Base-by-base conservation (phyloP, 2,329 filamentous ascomycete species). In the Verticillium klebahnii region DNA sequence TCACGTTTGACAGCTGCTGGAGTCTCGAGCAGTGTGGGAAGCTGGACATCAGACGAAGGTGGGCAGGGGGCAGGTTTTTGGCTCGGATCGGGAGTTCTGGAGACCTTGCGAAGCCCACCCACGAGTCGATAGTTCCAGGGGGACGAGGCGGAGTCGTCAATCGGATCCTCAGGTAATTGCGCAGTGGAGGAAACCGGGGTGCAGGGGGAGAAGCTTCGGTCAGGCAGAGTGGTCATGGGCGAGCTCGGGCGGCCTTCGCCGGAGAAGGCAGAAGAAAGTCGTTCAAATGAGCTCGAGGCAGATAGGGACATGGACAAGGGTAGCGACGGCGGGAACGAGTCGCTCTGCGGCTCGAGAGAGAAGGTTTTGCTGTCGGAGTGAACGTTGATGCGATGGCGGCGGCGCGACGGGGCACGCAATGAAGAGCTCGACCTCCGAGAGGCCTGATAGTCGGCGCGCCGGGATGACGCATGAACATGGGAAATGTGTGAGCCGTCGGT, bases 291-390 rank as follows among this genome's bases (percentile, higher is more conserved):
- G 69, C 77, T 80, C 56, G 80, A 76, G 23, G 78, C 77, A 19
- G 81, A 78, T 50, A 77, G 76, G 40, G 80, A 82, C 56, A 78
- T 70, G 17, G 73, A 75, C 37, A 77, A 73, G 11, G 82, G 82
- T 65, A 70, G 70, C 40, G 12, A 60, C n/a, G 50, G 60, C 56
- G 36, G 34, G 39, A 36, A 56, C 37, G 32, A 50, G 45, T 61
- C 50, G 56, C 57, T 58, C 54, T 80, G 68, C 70, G 72, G 72
- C 64, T 79, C 64, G 61, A 86, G 72, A 17, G 83, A 84, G 67
- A 87, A 87, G 5, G 84, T 87, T 72, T 85, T 85, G 61, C 65
- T 66, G 71, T 87, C 82, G 6, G 82, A 71, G 66, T 86, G 78
- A 32, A 87, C 73, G 60, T 77, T 78, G 62, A 87, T 79, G 34